Base-by-base conservation (phyloP, 345 rosid species). In the Citrus hindsii region DNA sequence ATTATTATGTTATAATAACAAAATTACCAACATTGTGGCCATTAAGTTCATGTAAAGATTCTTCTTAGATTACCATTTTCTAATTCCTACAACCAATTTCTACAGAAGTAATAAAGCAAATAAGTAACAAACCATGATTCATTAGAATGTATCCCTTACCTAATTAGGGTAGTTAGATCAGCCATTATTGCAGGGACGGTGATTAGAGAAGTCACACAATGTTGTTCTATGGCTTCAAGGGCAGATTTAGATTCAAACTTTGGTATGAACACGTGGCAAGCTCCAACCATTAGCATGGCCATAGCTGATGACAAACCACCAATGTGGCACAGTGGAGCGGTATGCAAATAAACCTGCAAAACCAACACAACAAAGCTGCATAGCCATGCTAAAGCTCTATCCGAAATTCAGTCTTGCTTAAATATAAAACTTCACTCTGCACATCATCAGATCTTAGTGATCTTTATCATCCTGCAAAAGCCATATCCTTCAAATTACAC, bases 251-350 rank as follows among this genome's bases (percentile, higher is more conserved):
- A 91, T 56, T 91, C 92, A 77, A 93, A 95, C 87, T 92, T 95
- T 5, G 97, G 94, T 24, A 88, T 78, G 60, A 95, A 84, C 81
- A 92, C 84, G 82, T 93, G 98, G 73, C 86, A 84, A 81, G 93
- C 97, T 56, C 96, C 99, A 12, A 89, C 88, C 97, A 93, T 93
- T 81, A 93, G 84, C 96, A 95, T 93, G 65, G 97, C 88, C 88
- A 92, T 80, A 28, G 93, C 99, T 35, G 96, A 93, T 27, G 97
- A 95, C 62, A 95, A 78, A 82, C 94, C 98, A 9, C 96, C 99
- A 22, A 93, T 91, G 81, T 93, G 99, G 86, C 97, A 87, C 70
- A 93, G 74, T 42, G 98, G 96, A 78, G 96, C 84, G 79, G 92
- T 87, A 79, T 88, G 98, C 87, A 95, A 85, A 79, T 93, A 93